Evolutionary conservation across 345 rosid genomes (phyloP), one percentile per base, ranked within the genome.

Genomic region (Murraya paniculata): DNA sequence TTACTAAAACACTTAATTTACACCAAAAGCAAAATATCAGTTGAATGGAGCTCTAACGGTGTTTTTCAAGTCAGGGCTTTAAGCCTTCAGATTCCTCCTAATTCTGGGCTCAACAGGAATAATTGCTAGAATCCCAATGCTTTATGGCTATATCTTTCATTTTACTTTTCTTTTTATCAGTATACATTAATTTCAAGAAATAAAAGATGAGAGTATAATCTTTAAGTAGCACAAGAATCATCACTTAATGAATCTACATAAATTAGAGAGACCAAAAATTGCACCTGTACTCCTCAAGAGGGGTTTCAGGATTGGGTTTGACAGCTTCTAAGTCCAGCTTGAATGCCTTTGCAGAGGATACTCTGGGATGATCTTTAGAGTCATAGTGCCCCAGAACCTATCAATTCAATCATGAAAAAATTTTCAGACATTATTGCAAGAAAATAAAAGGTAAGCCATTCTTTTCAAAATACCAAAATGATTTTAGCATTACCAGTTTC

Each of bases 251-350:
- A 38, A 27, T 28, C 38, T 56, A 61, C 22, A 50, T 14, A 71
- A 14, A 41, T 48, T 50, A 78, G 14, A 77, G n/a, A 45, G 35
- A 72, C 67, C 64, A 79, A 72, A n/a, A 76, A 30, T 64, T 75
- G 78, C 82, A 94, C 99, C 99, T 81, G 79, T 94, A 91, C 86
- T 96, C 99, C 85, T 96, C 98, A 14, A 96, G 97, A 77, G 99
- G 98, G 28, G 83, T 91, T 68, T 72, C 80, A 81, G 98, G 94
- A 81, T 96, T 91, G 41, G 98, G 99, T 79, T 95, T 91, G 72
- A 94, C 97, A 85, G 95, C 92, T 83, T 92, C 97, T 83, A 96
- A 76, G 77, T 85, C 91, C 85, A 94, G 80, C 88, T 85, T 91
- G 77, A 94, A 82, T 72, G 97, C 95, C 80, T 94, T 86, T 35